Base-by-base conservation (phyloP, 2,329 filamentous ascomycete species). In the Trichophyton benhamiae region DNA sequence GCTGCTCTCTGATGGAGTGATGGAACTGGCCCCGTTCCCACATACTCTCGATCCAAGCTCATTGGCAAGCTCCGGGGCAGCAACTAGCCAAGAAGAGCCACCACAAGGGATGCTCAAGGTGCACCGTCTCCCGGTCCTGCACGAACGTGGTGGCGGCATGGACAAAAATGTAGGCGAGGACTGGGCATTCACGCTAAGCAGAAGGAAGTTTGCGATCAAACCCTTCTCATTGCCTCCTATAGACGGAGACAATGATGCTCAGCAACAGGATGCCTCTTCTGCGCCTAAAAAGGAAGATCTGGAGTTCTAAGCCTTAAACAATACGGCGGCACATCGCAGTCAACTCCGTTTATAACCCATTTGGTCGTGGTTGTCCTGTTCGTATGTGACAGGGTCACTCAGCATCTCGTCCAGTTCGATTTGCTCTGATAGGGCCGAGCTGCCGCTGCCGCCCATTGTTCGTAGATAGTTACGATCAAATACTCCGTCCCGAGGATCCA, bases 171-270 rank as follows among this genome's bases (percentile, higher is more conserved):
- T 87, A 60, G 85, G 88, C 25, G 89, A 95, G 69, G 91, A 96
- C 74, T 82, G 96, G 74, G 91, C 91, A 3, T 99, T 99, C 72
- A 91, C 86, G 63, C 76, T 99, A 59, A 96, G 90, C 72, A 81
- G 89, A 68, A 86, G 83, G 67, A 91, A 89, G 59, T 84, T 99
- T 66, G 82, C 89, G 44, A 90, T 99, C 65, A 88, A 87, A 68
- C 90, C 91, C 0, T 96, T 91, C 74, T 94, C 88, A 71, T 78
- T 99, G 49, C 94, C 94, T 27, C 94, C 94, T 0, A 79, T 92
- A 46, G 88, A 91, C 60, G 89, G 87, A 1, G 89, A 91, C 66
- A 82, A 76, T 49, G 83, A 84, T 67, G 83, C 80, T 13, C 83
- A 85, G 69, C 78, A 80, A 62, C 77, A 75, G 11, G 74, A 74